A percentile compares a stretch with the other conserved stretches of the same genome.
These are phyloP conservation scores for Ophiostoma triangulosporum DNA, from an alignment of 2,329 filamentous ascomycete species.

Conservation along the genomic window DNA sequence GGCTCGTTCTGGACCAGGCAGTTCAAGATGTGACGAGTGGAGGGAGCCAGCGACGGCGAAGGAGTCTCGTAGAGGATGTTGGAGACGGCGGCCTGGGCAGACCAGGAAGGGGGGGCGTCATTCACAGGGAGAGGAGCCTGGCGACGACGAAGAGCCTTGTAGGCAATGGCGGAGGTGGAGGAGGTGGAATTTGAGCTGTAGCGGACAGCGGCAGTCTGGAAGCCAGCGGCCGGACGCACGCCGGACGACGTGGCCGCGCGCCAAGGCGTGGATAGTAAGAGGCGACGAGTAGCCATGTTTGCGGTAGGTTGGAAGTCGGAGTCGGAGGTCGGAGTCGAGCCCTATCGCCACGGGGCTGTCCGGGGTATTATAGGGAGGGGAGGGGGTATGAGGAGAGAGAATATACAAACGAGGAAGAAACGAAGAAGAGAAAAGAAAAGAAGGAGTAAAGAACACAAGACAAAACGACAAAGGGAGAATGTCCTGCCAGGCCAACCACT, in stretches of 20 bases:
- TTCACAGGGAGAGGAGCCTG: constrained; percentile 73
- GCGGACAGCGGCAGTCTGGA: constrained; percentile 20
- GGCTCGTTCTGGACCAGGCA: constrained; percentile 98
- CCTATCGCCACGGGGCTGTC: not conserved
- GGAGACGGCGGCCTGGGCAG: constrained; percentile 86
- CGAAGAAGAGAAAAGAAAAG: not conserved
- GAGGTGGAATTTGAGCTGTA: constrained; percentile 37
- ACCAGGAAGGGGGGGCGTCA: constrained; percentile 64
- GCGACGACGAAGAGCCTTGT: constrained; percentile 91
- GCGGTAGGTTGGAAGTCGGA: not conserved
- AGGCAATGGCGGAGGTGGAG: constrained; percentile 86
- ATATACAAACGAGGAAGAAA: not conserved
- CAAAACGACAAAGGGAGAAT: not conserved
- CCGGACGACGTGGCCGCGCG: constrained; percentile 15
- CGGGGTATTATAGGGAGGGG: not conserved
- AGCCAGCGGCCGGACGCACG: constrained; percentile 3
- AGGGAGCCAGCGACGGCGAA: constrained; percentile 64
- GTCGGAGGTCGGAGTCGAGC: not conserved
- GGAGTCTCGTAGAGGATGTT: constrained; percentile 99
- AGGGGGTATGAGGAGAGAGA: not conserved
- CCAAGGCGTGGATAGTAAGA: constrained; percentile 14
- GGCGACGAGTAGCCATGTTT: constrained; percentile 11
- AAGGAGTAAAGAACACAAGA: not conserved
- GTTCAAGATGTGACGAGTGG: constrained; percentile 93
- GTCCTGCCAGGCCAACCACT: not conserved